Evolutionary conservation across 495 filamentous ascomycete genomes (phyloP), one percentile per base, ranked within the genome.

Genomic region (Cryomyces minteri): DNA sequence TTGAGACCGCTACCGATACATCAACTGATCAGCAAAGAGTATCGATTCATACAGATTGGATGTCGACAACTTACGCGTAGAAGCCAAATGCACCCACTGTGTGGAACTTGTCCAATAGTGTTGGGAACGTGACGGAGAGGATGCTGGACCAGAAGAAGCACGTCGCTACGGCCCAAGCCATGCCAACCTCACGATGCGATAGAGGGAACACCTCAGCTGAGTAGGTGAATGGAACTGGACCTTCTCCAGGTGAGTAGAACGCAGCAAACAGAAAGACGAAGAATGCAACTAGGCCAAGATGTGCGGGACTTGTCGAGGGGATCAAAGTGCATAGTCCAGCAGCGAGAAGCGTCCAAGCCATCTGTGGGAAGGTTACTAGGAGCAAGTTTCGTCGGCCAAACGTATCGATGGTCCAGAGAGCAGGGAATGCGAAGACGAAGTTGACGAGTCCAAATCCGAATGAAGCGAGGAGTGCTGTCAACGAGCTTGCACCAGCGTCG

Each of bases 371-470:
- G 9, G 84, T 92, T 58, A 86, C 82, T 4, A 90, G 71, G 1
- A 90, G 71, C 1, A 92, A 68, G n/a, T 67, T 67, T 28, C 84
- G 74, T 32, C 84, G 78, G 7, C 84, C 84, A 40, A 76, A 88
- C 6, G 80, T 86, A 60, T 92, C 84, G 51, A 92, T 92, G 6
- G 82, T 86, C 66, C 71, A 83, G 31, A 92, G 68, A 5, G 84
- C 83, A 0, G 84, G 84, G 63, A 76, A 83, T 39, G 83, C 81
- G 52, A 88, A 90, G n/a, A 81, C 39, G 59, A 83, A 88, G 61
- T 90, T 88, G 51, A 88, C 69, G 1, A 83, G 58, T 31, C 84
- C 84, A 53, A 87, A 88, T 2, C 84, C 84, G 53, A 76, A 82
- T 0, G 81, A 86, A 3, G 77, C 78, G 10, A 81, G 64, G 5